Conservation (phyloP, 805 yeast species). For the Saccharomyces cerevisiae region DNA sequence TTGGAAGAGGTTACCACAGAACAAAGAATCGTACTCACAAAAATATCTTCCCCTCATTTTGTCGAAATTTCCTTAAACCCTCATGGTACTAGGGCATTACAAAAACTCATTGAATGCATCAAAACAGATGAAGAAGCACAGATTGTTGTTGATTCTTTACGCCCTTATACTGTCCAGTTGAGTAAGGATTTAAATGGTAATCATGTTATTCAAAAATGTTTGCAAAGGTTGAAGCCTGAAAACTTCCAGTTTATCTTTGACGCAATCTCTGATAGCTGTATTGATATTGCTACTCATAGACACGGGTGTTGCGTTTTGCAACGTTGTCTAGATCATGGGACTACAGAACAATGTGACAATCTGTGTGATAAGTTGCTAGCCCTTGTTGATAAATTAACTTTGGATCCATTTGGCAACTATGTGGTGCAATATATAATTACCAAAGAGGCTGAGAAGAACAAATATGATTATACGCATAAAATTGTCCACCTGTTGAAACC, state of each 20-base stretch:
- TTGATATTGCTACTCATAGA: conserved; percentile 84
- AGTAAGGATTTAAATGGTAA: conserved; percentile 91
- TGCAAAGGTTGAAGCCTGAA: conserved; percentile 58
- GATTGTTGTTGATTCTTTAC: conserved; percentile 50
- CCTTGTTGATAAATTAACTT: conserved; percentile 59
- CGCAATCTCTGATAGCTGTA: conserved; percentile 65
- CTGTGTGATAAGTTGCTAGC: conserved; percentile 61
- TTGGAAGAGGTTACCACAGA: conserved; percentile 64
- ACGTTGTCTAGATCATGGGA: conserved; percentile 88
- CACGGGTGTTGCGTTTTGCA: conserved; percentile 97
- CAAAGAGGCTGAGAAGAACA: conserved; percentile 31
- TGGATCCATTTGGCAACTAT: conserved; percentile 95
- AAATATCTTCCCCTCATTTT: conserved; percentile 64
- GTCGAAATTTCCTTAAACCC: conserved; percentile 81
- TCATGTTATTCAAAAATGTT: conserved; percentile 89
- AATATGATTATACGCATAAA: conserved; percentile 25
- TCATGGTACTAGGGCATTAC: conserved; percentile 94
- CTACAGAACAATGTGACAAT: conserved; percentile 54
- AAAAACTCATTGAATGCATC: conserved; percentile 80
- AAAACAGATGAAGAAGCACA: conserved; percentile 62
- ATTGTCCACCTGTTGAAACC: conserved; percentile 31
- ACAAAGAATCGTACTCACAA: conserved; percentile 63
- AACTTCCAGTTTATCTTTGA: conserved; percentile 85
- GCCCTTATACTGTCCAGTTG: conserved; percentile 65
- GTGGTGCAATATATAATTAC: conserved; percentile 86